A percentile compares a stretch with the other conserved stretches of the same genome.
phyloP scores from a whole-genome alignment of 2,329 filamentous ascomycete genomes.

The Metarhizium guizhouense region DNA sequence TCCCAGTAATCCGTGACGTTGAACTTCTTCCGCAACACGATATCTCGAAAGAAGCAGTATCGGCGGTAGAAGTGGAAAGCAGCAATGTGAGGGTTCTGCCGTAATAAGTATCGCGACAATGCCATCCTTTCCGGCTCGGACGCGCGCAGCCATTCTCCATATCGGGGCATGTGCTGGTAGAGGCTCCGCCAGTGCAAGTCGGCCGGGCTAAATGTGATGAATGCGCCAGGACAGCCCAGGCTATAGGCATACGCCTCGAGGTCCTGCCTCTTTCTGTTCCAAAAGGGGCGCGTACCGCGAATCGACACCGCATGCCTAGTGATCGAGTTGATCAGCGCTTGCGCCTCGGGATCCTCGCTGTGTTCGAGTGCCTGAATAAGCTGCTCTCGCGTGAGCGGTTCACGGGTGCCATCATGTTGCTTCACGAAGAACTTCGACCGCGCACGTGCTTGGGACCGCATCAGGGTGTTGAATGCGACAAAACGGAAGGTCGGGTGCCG shows the following conservation, averaged over 20 bases:
- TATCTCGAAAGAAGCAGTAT: conserved; percentile 2
- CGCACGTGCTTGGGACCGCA: background rate
- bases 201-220: background rate
- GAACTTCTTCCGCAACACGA: conserved; percentile 3
- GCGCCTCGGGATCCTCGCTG: conserved; percentile 2
- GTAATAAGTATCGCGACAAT: conserved; percentile 1
- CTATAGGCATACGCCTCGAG: conserved; percentile 3
- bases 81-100: conserved; percentile 6
- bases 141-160: conserved; percentile 1
- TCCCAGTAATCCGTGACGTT: background rate
- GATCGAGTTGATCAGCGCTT: conserved; percentile 4
- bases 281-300: conserved; percentile 1
- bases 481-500: conserved; percentile 3
- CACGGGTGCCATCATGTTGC: background rate
- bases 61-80: conserved; percentile 4
- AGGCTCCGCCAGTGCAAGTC: background rate
- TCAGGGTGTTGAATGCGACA: conserved; percentile 6
- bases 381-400: background rate
- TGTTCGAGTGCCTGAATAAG: conserved; percentile 1
- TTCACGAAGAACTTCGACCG: conserved; percentile 3
- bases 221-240: conserved; percentile 2
- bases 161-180: conserved; percentile 3
- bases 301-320: background rate
- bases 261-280: conserved; percentile 1
- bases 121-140: conserved; percentile 1